These are phyloP conservation scores for Pseudonitzschia pungens DNA, from an alignment of 108 stramenopile genomes.

Conservation along the genomic window DNA sequence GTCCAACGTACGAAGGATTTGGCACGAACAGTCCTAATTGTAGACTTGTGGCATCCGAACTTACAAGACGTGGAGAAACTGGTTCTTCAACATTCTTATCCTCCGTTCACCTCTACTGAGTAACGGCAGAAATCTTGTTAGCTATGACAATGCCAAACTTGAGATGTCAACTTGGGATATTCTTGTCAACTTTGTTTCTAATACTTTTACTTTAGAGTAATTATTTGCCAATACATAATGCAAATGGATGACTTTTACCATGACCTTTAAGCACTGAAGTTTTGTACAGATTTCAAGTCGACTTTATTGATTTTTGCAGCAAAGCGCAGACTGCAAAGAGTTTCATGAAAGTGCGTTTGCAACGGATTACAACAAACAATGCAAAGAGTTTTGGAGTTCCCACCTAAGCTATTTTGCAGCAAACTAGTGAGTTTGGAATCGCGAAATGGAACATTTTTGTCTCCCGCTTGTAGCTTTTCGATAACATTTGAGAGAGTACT, in stretches of 20 bases:
- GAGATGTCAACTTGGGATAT: neutral
- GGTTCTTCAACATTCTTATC: conserved; percentile 55
- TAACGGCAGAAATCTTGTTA: neutral
- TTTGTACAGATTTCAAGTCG: conserved; percentile 62
- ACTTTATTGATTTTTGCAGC: conserved; percentile 83
- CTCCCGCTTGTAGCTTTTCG: conserved; percentile 76
- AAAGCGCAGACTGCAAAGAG: conserved; percentile 84
- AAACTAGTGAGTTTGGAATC: conserved; percentile 93
- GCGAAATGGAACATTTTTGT: conserved; percentile 86
- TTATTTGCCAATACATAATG: neutral
- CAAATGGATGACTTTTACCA: too few species aligned
- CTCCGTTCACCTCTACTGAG: conserved; percentile 26
- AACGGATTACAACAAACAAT: conserved; percentile 92
- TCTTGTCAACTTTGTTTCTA: too few species aligned
- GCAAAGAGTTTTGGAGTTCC: conserved; percentile 88
- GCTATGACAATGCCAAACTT: neutral
- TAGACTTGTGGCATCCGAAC: conserved; percentile 66
- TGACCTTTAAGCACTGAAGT: conserved; percentile 40
- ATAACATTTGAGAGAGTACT: conserved; percentile 78
- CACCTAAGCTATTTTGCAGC: conserved; percentile 78
- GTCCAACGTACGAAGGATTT: neutral
- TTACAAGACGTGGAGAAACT: conserved; percentile 45
- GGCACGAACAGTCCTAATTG: conserved; percentile 54
- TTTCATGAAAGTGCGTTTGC: conserved; percentile 77
- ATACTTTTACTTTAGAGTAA: too few species aligned